Base-by-base conservation (phyloP, 768 basidiomycete species). In the Pulveroboletus sp. region DNA sequence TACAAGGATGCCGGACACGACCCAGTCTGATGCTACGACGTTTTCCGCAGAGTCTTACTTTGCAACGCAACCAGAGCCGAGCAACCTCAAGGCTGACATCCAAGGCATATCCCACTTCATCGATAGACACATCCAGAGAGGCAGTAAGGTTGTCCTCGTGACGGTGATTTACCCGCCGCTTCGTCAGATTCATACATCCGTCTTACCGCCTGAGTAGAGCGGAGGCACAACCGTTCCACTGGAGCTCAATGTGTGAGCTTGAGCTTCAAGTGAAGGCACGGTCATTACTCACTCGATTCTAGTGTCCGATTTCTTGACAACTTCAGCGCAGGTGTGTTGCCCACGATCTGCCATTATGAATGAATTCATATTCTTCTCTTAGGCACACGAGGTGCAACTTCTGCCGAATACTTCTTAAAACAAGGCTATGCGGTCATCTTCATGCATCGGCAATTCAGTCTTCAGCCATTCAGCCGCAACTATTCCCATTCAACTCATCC, bases 281-380 rank as follows among this genome's bases (percentile, higher is more conserved):
- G 46, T 42, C 50, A 3, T 57, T 51, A 55, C 60, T 66, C 30
- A 64, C 43, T 38, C 36, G 44, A 28, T 27, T 58, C 63, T 44
- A 99, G 95, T 59, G 96, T 99, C 41, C 90, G 96, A 44, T 99
- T 97, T 68, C 77, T 99, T 27, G 95, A 98, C 67, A 98, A 99
- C 74, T 98, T 98, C 71, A 96, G 93, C 69, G 95, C 96, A 52
- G 93, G 93, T 89, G 41, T 53, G 84, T 63, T 31, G 3, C 15
- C 17, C 24, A 37, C 15, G 14, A 8, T 39, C 24, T 15, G 18
- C 33, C 31, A 1, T 31, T 9, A 28, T 43, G 36, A 7, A 36
- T 21, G 4, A 47, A 52, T 43, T 50, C 35, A 47, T 40, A 39
- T 46, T 41, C 37, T 47, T 57, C n/a, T 49, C 21, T 8, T 49